phyloP scores from a whole-genome alignment of 2,329 filamentous ascomycete genomes.

The Alternaria sp. region DNA sequence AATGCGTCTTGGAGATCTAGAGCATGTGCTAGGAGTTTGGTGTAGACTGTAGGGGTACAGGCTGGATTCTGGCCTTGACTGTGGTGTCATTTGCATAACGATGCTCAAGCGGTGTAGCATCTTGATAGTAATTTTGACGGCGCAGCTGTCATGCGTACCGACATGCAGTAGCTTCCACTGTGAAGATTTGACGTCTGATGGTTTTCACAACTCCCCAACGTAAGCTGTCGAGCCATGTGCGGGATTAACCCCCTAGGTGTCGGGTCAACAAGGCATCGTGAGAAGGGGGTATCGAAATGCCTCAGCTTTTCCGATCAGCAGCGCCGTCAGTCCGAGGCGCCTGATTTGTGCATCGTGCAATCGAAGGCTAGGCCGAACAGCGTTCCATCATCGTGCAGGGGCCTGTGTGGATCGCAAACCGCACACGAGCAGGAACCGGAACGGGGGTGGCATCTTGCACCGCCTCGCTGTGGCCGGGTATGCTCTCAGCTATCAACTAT shows the following conservation, averaged over 20 bases:
- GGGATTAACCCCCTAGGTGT: constrained; percentile 16
- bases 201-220: neutral
- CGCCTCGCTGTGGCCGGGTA: constrained; percentile 29
- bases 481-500: neutral
- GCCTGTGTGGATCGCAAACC: constrained; percentile 23
- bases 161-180: neutral
- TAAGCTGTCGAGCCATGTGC: constrained; percentile 1
- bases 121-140: constrained; percentile 5
- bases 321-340: constrained; percentile 37
- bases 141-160: neutral
- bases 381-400: constrained; percentile 30
- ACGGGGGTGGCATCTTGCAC: constrained; percentile 30
- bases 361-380: constrained; percentile 17
- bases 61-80: neutral
- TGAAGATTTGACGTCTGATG: neutral
- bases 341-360: constrained; percentile 25
- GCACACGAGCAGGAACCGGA: constrained; percentile 44
- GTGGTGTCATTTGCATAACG: neutral
- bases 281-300: constrained; percentile 27
- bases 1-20: constrained; percentile 28
- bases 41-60: constrained; percentile 8
- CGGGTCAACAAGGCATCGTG: constrained; percentile 15
- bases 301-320: constrained; percentile 33
- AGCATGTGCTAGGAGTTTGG: constrained; percentile 20
- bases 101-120: constrained; percentile 2